Percentiles rank a stretch among this genome's conserved stretches.
Conservation (phyloP, 2,329 filamentous ascomycete species). For the Ramularia endophylla region DNA sequence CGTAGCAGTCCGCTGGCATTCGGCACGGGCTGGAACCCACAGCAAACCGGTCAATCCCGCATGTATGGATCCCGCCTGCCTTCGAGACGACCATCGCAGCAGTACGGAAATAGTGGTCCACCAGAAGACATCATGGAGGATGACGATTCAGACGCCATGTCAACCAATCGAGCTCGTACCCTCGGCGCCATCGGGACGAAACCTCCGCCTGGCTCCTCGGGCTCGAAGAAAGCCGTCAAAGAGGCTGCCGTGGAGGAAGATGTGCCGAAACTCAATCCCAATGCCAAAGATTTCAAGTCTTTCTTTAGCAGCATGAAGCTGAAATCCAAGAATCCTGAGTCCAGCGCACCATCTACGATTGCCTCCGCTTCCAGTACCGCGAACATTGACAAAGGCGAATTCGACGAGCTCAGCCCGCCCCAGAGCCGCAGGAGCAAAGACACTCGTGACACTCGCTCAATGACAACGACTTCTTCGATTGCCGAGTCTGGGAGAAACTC, state of each 20-base stretch:
- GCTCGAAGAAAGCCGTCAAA: slow-evolving; percentile 15
- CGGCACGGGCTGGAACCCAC: slow-evolving; percentile 33
- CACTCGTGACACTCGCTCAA: slow-evolving; percentile 38
- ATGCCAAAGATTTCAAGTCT: slow-evolving; percentile 80
- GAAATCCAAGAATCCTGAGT: slow-evolving; percentile 27
- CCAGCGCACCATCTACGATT: slow-evolving; percentile 2
- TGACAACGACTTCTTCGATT: slow-evolving; percentile 29
- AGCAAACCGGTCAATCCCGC: slow-evolving; percentile 48
- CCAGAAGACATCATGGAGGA: slow-evolving; percentile 48
- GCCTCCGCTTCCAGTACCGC: slow-evolving; percentile 17
- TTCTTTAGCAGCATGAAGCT: slow-evolving; percentile 48
- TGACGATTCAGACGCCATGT: slow-evolving; percentile 39
- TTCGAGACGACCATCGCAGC: slow-evolving; percentile 74
- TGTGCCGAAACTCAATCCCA: slow-evolving; percentile 66
- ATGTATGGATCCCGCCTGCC: slow-evolving; percentile 57
- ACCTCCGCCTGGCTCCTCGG: slow-evolving; percentile 34
- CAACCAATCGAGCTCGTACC: slow-evolving; percentile 45
- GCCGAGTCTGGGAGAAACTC: slow-evolving; percentile 25
- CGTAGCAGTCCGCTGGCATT: slow-evolving; percentile 35
- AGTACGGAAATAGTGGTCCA: slow-evolving; percentile 64
- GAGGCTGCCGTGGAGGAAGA: slow-evolving; percentile 9
- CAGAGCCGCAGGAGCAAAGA: slow-evolving; percentile 38
- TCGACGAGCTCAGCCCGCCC: slow-evolving; percentile 29
- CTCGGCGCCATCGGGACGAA: slow-evolving; percentile 69
- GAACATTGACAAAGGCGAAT: slow-evolving; percentile 19